These are phyloP conservation scores for Fusarium musae DNA, from an alignment of 2,329 filamentous ascomycete species.

Conservation along the genomic window DNA sequence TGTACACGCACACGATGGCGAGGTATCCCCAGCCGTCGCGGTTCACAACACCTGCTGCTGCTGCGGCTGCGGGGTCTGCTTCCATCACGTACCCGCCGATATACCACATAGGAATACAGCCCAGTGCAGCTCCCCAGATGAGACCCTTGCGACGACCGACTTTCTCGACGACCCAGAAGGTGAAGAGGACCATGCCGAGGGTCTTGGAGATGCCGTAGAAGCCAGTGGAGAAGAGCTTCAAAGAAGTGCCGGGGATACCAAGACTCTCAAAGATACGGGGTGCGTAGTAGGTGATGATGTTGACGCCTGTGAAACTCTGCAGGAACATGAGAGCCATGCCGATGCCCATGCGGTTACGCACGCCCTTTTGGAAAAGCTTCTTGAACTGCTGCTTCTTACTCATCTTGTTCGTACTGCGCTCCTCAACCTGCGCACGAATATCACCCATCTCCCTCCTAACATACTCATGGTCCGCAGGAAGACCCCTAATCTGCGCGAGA, in stretches of 20 bases:
- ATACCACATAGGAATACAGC: conserved; percentile 53
- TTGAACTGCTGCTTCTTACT: conserved; percentile 43
- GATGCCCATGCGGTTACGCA: conserved; percentile 54
- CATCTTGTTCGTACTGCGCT: conserved; percentile 50
- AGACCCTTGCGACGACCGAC: conserved; percentile 61
- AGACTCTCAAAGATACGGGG: conserved; percentile 52
- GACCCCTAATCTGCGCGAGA: conserved; percentile 49
- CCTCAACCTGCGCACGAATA: conserved; percentile 67
- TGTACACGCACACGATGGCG: conserved; percentile 59
- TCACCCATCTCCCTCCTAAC: conserved; percentile 63
- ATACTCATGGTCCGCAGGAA: conserved; percentile 52
- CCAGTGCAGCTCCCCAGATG: conserved; percentile 52
- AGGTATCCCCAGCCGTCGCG: conserved; percentile 55
- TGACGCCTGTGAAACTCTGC: conserved; percentile 56
- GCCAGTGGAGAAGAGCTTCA: conserved; percentile 53
- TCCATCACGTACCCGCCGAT: conserved; percentile 53
- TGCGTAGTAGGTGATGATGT: conserved; percentile 70
- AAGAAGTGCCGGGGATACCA: conserved; percentile 48
- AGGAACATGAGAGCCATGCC: conserved; percentile 62
- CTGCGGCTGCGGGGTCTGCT: conserved; percentile 50
- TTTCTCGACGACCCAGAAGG: conserved; percentile 59
- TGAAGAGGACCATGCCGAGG: conserved; percentile 51
- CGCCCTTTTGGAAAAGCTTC: conserved; percentile 51
- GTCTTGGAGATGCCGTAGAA: conserved; percentile 55
- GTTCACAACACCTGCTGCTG: conserved; percentile 57